Evolutionary conservation across 2,329 filamentous ascomycete genomes (phyloP).

Genomic region (Ophiostoma sp.): DNA sequence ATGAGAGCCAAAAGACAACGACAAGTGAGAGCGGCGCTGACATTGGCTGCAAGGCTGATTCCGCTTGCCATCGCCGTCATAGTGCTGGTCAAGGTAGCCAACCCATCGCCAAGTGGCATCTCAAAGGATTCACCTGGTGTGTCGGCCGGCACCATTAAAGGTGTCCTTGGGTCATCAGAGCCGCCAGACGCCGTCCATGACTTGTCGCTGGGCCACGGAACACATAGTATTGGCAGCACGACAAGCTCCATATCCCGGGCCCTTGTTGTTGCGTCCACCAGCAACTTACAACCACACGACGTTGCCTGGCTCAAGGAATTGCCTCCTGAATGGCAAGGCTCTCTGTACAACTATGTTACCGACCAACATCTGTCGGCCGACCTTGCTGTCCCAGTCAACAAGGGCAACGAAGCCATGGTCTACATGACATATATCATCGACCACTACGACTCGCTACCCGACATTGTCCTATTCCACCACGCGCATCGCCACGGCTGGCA

Average conservation of each 20-base stretch:
- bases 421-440: conserved; percentile 60
- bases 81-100: neutral
- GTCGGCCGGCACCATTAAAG: no score
- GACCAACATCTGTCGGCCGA: conserved; percentile 13
- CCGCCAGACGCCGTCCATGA: no score
- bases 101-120: no score
- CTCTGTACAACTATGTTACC: neutral
- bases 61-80: neutral
- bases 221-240: neutral
- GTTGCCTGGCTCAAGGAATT: neutral
- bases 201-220: no score
- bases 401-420: conserved; percentile 56
- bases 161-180: no score
- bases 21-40: neutral
- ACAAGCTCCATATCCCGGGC: neutral
- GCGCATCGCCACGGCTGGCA: conserved; percentile 52
- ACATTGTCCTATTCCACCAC: conserved; percentile 57
- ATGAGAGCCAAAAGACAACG: neutral
- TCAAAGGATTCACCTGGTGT: no score
- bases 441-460: conserved; percentile 54
- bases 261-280: neutral
- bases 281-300: neutral
- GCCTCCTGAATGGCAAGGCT: neutral
- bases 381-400: conserved; percentile 30
- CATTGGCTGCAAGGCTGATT: neutral